Evolutionary conservation across 2,329 filamentous ascomycete genomes (phyloP), one percentile per base, ranked within the genome.

Genomic region (Beauveria asiatica): DNA sequence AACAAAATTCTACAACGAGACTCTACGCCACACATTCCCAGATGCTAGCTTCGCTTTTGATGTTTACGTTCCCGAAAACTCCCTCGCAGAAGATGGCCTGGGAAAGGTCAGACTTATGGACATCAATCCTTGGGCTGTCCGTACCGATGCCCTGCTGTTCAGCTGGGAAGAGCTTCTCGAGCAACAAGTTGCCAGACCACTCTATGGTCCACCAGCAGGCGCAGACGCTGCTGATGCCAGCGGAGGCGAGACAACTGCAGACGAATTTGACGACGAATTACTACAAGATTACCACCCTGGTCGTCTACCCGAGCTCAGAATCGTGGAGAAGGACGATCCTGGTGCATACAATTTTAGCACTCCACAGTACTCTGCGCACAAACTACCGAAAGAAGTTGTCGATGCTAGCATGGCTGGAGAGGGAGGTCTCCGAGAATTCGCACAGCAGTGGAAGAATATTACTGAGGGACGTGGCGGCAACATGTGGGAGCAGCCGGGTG

Each of bases 281-380:
- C 70, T 76, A 1, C 75, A 80, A 0, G 80, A 83, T 3, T 76
- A 80, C 6, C 79, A 80, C 1, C 79, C 80, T 0, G 82, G 86
- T 8, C 84, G 83, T 69, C 79, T 81, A 5, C 89, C 92, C 0
- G 92, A 97, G 72, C 82, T 99, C 65, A 82, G 93, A 46, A 79
- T 97, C 9, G 83, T 99, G 51, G 84, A 87, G 66, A 86, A 86
- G 70, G 88, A 93, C 64, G 93, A 97, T 65, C 91, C 92, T 0
- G 89, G 93, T 62, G 92, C 92, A 1, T 94, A 91, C 70, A 89
- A 88, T 66, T 95, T 97, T 70, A 86, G 83, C 65, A 88, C 89
- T 5, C 84, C 91, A 1, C 89, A 93, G 68, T 97, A 96, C 73
- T 96, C 92, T 63, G 93, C 94, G 3, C 93, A 97, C 70, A 99